Percentiles rank a stretch among this genome's conserved stretches.
These are phyloP conservation scores for Auriscalpium orientale DNA, from an alignment of 768 basidiomycete genomes.

Conservation along the genomic window DNA sequence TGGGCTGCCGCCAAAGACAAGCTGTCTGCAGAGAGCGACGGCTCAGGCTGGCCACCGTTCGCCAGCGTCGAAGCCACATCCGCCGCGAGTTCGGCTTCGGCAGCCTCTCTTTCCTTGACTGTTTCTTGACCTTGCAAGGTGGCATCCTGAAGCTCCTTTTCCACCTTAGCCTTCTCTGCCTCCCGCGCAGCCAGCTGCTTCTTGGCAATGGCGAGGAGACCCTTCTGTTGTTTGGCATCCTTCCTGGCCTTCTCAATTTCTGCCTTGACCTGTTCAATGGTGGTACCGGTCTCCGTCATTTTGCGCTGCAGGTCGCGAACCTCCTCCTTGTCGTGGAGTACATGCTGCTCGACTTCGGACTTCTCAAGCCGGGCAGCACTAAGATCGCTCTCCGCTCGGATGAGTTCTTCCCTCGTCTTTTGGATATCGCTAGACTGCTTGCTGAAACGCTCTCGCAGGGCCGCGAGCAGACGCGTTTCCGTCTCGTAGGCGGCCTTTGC, in stretches of 20 bases:
- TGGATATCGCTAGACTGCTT: slow-evolving; percentile 67
- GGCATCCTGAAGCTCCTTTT: slow-evolving; percentile 68
- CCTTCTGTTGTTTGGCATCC: slow-evolving; percentile 95
- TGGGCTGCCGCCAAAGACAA: slow-evolving; percentile 59
- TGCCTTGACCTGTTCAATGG: slow-evolving; percentile 60
- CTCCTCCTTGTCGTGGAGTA: slow-evolving; percentile 92
- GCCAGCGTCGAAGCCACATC: slow-evolving; percentile 17
- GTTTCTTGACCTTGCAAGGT: slow-evolving; percentile 42
- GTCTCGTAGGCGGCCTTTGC: slow-evolving; percentile 84
- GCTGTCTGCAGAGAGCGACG: slow-evolving; percentile 34
- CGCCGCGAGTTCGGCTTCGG: slow-evolving; percentile 43
- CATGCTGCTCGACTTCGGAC: slow-evolving; percentile 78
- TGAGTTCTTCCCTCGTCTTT: slow-evolving; percentile 69
- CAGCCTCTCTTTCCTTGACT: slow-evolving; percentile 48
- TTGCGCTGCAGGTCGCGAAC: slow-evolving; percentile 75
- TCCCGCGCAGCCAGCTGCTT: slow-evolving; percentile 90
- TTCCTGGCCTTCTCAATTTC: slow-evolving; percentile 86
- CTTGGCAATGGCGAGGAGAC: slow-evolving; percentile 86
- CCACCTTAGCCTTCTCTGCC: slow-evolving; percentile 57
- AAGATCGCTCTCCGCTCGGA: slow-evolving; percentile 86
- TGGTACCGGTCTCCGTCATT: slow-evolving; percentile 73
- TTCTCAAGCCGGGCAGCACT: slow-evolving; percentile 86
- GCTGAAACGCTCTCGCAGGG: slow-evolving; percentile 60
- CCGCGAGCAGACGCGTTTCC: slow-evolving; percentile 62
- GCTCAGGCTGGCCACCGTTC: slow-evolving; percentile 18